Evolutionary conservation across 192 early-diverging fungal genomes (phyloP).

Genomic region (Spizellomyces punctatus): DNA sequence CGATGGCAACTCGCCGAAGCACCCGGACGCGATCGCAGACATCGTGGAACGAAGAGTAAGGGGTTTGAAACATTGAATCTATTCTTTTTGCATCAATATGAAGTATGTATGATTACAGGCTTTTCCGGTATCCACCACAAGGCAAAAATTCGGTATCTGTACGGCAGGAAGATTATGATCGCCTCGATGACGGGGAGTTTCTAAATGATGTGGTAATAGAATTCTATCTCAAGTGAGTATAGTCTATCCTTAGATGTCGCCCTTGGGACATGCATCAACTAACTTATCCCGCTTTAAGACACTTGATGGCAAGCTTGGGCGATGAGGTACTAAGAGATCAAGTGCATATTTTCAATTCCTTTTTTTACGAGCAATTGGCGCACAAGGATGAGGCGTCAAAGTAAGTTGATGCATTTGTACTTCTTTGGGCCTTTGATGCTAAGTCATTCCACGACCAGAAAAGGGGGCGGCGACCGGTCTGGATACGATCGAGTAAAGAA

Average conservation of each 20-base stretch:
- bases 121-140: conserved; percentile 57
- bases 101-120: conserved; percentile 1
- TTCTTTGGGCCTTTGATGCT: not conserved
- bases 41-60: too few species aligned
- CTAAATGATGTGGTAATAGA: conserved; percentile 91
- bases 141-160: conserved; percentile 64
- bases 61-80: too few species aligned
- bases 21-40: too few species aligned
- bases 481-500: conserved; percentile 70
- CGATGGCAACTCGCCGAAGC: too few species aligned
- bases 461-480: conserved; percentile 33
- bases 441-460: not conserved
- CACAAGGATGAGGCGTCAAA: conserved; percentile 19
- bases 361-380: conserved; percentile 76
- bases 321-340: conserved; percentile 20
- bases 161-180: conserved; percentile 60
- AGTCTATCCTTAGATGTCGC: not conserved
- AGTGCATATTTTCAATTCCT: conserved; percentile 82
- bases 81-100: too few species aligned
- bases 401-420: not conserved
- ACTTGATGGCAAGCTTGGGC: not conserved
- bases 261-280: not conserved
- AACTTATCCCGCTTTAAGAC: not conserved
- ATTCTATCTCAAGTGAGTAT: conserved; percentile 71
- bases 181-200: conserved; percentile 73